Evolutionary conservation across 768 basidiomycete species (phyloP).

Genomic region (Brasilioporus rufonigricans): DNA sequence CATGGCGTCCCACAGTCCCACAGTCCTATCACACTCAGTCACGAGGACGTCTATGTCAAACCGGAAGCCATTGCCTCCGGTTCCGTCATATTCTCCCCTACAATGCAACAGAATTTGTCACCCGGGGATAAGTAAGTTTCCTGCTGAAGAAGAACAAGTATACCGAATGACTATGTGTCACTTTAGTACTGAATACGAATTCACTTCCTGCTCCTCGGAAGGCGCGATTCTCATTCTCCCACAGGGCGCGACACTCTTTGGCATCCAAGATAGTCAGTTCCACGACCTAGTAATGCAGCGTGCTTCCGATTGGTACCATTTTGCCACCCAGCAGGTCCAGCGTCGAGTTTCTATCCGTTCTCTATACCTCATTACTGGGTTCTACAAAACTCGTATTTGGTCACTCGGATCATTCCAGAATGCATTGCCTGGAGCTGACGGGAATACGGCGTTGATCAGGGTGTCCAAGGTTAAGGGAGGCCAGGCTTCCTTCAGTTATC

Average conservation of each 20-base stretch:
- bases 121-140: no score
- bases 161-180: not conserved
- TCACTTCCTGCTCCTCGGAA: slow-evolving; percentile 3
- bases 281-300: slow-evolving; percentile 8
- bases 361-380: not conserved
- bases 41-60: not conserved
- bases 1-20: not conserved
- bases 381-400: not conserved
- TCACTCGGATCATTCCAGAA: not conserved
- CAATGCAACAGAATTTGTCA: not conserved
- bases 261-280: slow-evolving; percentile 6
- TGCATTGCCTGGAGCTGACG: not conserved
- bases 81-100: not conserved
- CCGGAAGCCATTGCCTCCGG: not conserved
- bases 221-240: slow-evolving; percentile 32
- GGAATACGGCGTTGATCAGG: not conserved
- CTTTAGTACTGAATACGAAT: not conserved
- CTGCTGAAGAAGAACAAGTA: no score
- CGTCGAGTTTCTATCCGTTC: not conserved
- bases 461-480: not conserved
- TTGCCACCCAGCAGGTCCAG: not conserved
- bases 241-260: slow-evolving; percentile 21
- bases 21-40: not conserved
- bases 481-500: no score
- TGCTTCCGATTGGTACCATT: slow-evolving; percentile 25